These are phyloP conservation scores for Hortaea sp. DNA, from an alignment of 2,329 filamentous ascomycete species.

Conservation along the genomic window DNA sequence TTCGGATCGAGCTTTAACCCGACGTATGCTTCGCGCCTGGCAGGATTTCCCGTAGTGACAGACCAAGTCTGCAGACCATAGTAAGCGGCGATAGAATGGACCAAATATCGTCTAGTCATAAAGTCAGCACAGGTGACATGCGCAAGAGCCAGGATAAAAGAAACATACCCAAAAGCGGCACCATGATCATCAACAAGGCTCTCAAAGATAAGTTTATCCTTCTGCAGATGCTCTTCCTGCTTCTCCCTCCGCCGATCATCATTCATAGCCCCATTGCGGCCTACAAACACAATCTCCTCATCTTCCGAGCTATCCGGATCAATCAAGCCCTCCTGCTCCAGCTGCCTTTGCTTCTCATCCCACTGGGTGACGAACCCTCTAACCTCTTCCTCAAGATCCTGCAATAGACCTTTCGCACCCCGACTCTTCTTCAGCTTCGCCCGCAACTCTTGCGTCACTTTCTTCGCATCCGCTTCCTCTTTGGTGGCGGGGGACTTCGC, in stretches of 20 bases:
- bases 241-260: constrained; percentile 45
- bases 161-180: constrained; percentile 68
- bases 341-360: constrained; percentile 39
- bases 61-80: constrained; percentile 83
- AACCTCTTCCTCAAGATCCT: constrained; percentile 76
- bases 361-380: constrained; percentile 60
- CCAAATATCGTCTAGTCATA: constrained; percentile 67
- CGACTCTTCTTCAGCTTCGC: constrained; percentile 69
- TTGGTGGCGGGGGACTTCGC: constrained; percentile 41
- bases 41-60: constrained; percentile 59
- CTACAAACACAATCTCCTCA: constrained; percentile 88
- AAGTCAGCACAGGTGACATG: background rate
- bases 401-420: constrained; percentile 69
- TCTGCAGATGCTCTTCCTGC: constrained; percentile 43
- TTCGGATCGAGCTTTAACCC: constrained; percentile 48
- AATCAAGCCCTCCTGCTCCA: constrained; percentile 36
- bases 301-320: constrained; percentile 48
- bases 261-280: constrained; percentile 54
- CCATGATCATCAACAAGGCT: constrained; percentile 63
- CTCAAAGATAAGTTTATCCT: constrained; percentile 70
- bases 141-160: background rate
- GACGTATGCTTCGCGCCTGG: constrained; percentile 72
- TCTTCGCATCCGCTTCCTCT: constrained; percentile 34
- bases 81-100: constrained; percentile 84
- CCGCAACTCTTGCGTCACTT: constrained; percentile 70